These are phyloP conservation scores for Euptelea pleiosperma DNA, from an alignment of 164 flowering plant species.

Conservation along the genomic window DNA sequence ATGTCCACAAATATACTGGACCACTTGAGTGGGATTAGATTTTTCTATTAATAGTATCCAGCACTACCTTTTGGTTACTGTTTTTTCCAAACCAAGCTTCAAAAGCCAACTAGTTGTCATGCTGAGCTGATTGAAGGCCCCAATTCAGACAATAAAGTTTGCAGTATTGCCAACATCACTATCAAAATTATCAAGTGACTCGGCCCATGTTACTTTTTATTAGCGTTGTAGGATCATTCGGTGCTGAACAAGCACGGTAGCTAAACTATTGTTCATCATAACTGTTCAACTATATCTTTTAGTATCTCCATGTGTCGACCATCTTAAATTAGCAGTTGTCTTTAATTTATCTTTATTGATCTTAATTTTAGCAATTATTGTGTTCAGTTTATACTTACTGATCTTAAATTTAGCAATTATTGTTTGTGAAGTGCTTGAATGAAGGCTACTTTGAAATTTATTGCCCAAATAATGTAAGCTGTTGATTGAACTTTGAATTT, in stretches of 20 bases:
- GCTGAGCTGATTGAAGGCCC: no score
- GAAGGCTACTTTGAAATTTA: not conserved
- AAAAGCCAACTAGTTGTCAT: constrained; percentile 1
- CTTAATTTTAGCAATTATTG: no score
- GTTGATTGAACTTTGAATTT: no score
- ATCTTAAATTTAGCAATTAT: no score
- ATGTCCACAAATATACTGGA: not conserved
- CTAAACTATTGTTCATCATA: not conserved
- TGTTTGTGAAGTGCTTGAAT: no score
- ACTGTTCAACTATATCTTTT: no score
- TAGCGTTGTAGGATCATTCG: not conserved
- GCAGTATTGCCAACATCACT: not conserved
- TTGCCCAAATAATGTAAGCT: no score
- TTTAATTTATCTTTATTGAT: not conserved
- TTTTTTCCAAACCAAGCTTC: not conserved
- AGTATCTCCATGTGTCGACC: no score
- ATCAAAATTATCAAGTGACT: constrained; percentile 1
- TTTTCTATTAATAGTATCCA: not conserved
- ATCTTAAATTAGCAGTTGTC: not conserved
- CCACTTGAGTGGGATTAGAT: not conserved
- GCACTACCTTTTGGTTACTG: constrained; percentile 9
- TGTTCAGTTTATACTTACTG: not conserved
- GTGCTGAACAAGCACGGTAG: not conserved
- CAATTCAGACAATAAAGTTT: no score
- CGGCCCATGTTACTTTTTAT: not conserved